Evolutionary conservation across 2,329 filamentous ascomycete species (phyloP).

Genomic region (Phaeosphaeria sp.): DNA sequence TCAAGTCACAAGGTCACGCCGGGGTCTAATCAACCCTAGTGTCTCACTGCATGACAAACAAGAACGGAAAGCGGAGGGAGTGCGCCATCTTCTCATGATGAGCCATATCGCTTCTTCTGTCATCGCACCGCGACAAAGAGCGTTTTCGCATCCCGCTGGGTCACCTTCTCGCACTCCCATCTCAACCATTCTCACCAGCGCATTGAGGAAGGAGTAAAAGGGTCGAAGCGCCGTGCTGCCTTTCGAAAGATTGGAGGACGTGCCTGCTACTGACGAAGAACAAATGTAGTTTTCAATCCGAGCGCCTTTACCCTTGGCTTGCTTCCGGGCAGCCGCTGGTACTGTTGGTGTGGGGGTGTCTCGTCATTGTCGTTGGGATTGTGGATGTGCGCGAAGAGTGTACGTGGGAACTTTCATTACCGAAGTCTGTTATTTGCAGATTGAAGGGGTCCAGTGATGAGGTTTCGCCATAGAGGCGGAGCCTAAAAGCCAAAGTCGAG

Average conservation of each 20-base stretch:
- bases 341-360: constrained; percentile 28
- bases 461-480: constrained; percentile 32
- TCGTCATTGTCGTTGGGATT: constrained; percentile 35
- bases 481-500: constrained; percentile 46
- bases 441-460: constrained; percentile 41
- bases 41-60: constrained; percentile 33
- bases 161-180: constrained; percentile 10
- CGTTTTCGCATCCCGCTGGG: constrained; percentile 25
- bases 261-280: constrained; percentile 34
- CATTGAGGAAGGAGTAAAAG: constrained; percentile 44
- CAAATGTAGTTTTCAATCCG: constrained; percentile 47
- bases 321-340: not conserved
- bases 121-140: constrained; percentile 25
- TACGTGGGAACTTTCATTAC: constrained; percentile 15
- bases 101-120: constrained; percentile 17
- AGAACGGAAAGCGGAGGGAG: constrained; percentile 47
- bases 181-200: constrained; percentile 35
- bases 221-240: constrained; percentile 36
- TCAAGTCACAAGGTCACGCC: constrained; percentile 28
- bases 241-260: constrained; percentile 22
- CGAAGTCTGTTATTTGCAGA: constrained; percentile 17
- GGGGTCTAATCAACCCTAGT: constrained; percentile 30
- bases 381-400: constrained; percentile 13
- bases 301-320: constrained; percentile 32
- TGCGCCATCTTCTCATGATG: constrained; percentile 34